Conservation (phyloP, 2,329 filamentous ascomycete genomes). For the Pestalotiopsis sp. region DNA sequence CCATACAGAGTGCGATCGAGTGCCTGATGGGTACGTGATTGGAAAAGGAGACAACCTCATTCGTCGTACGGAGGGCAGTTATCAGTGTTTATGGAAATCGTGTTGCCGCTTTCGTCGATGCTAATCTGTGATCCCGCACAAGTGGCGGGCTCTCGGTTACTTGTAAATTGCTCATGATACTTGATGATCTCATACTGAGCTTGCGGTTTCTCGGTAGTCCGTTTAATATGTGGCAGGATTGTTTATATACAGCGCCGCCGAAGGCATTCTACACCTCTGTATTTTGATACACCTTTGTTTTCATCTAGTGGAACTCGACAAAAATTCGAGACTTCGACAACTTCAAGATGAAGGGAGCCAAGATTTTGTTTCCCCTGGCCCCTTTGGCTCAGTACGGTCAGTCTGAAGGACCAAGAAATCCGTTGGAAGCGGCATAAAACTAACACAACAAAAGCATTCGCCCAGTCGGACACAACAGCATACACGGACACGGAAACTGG, state of each 20-base stretch:
- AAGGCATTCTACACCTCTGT: neutral
- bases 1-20: neutral
- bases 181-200: neutral
- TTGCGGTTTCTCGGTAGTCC: neutral
- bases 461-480: conserved; percentile 35
- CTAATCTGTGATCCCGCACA: neutral
- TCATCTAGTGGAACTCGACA: neutral
- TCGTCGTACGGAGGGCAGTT: neutral
- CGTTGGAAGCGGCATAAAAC: neutral
- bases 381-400: neutral
- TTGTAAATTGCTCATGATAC: neutral
- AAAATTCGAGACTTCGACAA: neutral
- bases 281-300: neutral
- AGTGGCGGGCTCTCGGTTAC: neutral
- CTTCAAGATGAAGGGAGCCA: neutral
- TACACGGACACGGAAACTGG: conserved; percentile 40
- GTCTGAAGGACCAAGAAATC: neutral
- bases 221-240: neutral
- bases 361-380: neutral
- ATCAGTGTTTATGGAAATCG: neutral
- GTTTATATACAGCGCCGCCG: neutral
- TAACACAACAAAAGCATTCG: conserved; percentile 2
- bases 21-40: neutral
- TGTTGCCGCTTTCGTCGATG: neutral
- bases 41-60: neutral